A percentile compares a stretch with the other conserved stretches of the same genome.
Evolutionary conservation across 1,284 basidiomycete genomes (phyloP).

Genomic region (Chiua sp.): DNA sequence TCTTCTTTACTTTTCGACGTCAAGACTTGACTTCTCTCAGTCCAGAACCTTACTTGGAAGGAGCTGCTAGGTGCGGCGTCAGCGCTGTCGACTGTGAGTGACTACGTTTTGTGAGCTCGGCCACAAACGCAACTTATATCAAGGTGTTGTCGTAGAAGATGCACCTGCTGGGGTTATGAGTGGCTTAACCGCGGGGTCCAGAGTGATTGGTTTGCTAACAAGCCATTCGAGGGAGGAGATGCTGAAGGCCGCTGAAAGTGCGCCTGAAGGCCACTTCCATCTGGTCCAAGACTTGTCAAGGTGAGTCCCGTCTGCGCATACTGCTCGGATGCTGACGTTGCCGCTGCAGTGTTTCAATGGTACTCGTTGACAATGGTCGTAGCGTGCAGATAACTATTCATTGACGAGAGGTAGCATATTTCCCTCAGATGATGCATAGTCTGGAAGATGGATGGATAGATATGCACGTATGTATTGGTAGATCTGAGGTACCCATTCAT

Average conservation of each 20-base stretch:
- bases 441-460: neutral
- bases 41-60: conserved; percentile 87
- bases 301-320: conserved; percentile 39
- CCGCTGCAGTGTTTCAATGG: conserved; percentile 32
- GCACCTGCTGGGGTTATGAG: conserved; percentile 81
- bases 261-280: conserved; percentile 39
- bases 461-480: conserved; percentile 9
- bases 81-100: conserved; percentile 62
- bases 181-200: conserved; percentile 79
- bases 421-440: neutral
- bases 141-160: conserved; percentile 87
- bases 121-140: conserved; percentile 12
- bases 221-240: conserved; percentile 74
- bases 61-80: conserved; percentile 66
- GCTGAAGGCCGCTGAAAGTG: conserved; percentile 56
- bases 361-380: conserved; percentile 12
- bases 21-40: conserved; percentile 45
- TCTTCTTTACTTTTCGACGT: conserved; percentile 9
- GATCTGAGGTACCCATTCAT: neutral
- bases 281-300: conserved; percentile 68
- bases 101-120: neutral
- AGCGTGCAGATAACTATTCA: conserved; percentile 26
- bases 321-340: conserved; percentile 5
- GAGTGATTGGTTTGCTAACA: conserved; percentile 80
- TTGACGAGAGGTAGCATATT: conserved; percentile 11